Conservation (phyloP, 208 protist species). For the Trypanosoma brucei region DNA sequence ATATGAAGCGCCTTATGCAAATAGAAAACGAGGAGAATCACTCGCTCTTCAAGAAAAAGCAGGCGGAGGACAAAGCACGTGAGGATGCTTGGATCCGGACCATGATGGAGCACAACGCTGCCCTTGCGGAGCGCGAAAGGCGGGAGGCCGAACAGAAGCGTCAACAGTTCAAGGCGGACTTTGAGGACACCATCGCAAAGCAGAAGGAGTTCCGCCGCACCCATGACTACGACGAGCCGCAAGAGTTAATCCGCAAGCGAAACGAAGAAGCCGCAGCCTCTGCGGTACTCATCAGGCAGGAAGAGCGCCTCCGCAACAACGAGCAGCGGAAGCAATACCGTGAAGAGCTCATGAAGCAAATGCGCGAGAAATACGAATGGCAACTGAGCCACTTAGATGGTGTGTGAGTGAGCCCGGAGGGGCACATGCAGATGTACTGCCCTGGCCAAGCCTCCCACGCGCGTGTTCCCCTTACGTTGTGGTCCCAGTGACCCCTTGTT, state of each 20-base stretch:
- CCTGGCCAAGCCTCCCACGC: background rate
- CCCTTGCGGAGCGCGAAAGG: constrained; percentile 47
- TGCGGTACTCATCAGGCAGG: constrained; percentile 44
- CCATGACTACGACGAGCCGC: constrained; percentile 83
- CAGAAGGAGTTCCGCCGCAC: constrained; percentile 63
- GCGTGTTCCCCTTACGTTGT: background rate
- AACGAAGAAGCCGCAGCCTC: constrained; percentile 63
- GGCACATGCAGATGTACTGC: constrained; percentile 2
- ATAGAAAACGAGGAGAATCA: constrained; percentile 69
- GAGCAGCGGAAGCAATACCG: constrained; percentile 60
- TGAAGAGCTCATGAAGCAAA: constrained; percentile 75
- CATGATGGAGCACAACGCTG: constrained; percentile 53
- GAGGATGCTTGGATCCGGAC: constrained; percentile 46
- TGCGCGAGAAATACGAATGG: constrained; percentile 59
- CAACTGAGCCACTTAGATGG: constrained; percentile 62
- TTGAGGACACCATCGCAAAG: constrained; percentile 60
- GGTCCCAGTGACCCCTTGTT: background rate
- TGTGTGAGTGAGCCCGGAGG: constrained; percentile 7
- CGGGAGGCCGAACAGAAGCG: constrained; percentile 44
- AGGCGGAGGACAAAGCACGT: constrained; percentile 28
- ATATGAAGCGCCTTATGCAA: constrained; percentile 49
- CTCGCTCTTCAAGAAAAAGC: constrained; percentile 27
- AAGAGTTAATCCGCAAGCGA: constrained; percentile 47
- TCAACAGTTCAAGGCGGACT: constrained; percentile 58
- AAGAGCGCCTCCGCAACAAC: constrained; percentile 43